Conservation (phyloP, 306 rosid genomes). For the Glycine soja region DNA sequence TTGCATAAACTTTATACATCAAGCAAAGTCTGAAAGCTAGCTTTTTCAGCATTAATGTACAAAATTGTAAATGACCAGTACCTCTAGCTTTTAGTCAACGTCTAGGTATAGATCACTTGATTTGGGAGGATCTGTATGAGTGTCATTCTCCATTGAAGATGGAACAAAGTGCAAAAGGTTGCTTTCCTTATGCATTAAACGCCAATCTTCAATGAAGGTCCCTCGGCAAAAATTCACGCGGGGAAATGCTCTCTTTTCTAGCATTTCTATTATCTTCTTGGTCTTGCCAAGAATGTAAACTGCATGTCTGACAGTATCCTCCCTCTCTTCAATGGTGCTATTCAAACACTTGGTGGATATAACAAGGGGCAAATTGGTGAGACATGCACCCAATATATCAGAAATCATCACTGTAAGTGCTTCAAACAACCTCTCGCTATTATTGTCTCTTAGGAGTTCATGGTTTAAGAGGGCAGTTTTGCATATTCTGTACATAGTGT, state of each 20-base stretch:
- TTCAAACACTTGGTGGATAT: conserved; percentile 59
- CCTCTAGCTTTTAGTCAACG: conserved; percentile 45
- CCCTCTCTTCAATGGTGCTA: conserved; percentile 76
- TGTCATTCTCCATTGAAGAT: conserved; percentile 45
- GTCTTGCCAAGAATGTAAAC: conserved; percentile 69
- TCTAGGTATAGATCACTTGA: conserved; percentile 51
- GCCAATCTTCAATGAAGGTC: conserved; percentile 75
- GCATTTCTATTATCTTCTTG: conserved; percentile 66
- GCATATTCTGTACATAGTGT: conserved; percentile 84
- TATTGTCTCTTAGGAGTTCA: conserved; percentile 32
- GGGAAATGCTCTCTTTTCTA: conserved; percentile 55
- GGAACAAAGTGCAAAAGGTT: conserved; percentile 28
- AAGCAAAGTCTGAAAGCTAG: conserved; percentile 26
- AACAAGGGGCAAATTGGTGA: conserved; percentile 62
- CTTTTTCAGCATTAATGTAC: background rate
- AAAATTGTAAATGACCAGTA: conserved; percentile 7
- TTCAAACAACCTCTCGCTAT: conserved; percentile 54
- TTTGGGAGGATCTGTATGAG: conserved; percentile 26
- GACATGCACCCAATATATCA: conserved; percentile 78
- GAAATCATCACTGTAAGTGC: conserved; percentile 59
- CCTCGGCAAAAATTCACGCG: conserved; percentile 44
- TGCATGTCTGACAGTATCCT: conserved; percentile 66
- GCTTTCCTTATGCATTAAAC: conserved; percentile 54
- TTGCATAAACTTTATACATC: background rate
- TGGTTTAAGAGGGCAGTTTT: conserved; percentile 58